Evolutionary conservation across 139 green algal species (phyloP).

Genomic region (Ulvella scutata): DNA sequence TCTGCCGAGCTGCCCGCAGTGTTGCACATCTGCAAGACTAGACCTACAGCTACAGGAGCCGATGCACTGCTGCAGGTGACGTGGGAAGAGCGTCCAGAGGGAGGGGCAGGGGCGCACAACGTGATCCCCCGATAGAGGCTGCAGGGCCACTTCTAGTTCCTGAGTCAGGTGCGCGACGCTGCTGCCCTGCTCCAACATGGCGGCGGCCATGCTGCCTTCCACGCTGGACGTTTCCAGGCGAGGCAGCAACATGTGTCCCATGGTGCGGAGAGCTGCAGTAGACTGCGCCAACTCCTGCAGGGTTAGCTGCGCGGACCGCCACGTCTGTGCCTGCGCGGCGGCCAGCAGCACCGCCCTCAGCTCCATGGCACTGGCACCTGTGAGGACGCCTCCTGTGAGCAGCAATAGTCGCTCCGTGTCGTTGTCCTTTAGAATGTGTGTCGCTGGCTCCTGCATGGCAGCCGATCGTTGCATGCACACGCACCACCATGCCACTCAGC

Average conservation of each 20-base stretch:
- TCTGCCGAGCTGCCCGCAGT: too few species aligned
- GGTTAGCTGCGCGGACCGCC: background rate
- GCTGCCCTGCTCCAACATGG: background rate
- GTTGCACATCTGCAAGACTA: too few species aligned
- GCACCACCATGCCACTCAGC: too few species aligned
- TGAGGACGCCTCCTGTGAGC: background rate
- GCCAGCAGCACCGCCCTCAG: background rate
- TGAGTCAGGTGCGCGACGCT: background rate
- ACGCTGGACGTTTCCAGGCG: background rate
- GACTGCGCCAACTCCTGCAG: slow-evolving; percentile 4
- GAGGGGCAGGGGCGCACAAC: background rate
- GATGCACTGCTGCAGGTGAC: too few species aligned
- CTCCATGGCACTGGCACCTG: background rate
- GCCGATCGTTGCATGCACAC: too few species aligned
- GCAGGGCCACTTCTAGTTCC: background rate
- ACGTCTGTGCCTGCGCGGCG: background rate
- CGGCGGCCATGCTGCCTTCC: background rate
- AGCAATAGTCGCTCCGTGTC: background rate
- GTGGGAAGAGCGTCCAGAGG: too few species aligned
- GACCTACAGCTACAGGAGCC: too few species aligned
- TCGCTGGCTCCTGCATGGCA: too few species aligned
- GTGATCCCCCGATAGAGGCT: background rate
- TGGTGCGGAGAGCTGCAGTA: background rate
- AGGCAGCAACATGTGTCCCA: background rate
- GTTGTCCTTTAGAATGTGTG: too few species aligned